Conservation (phyloP, 2,329 filamentous ascomycete genomes). For the Lasiodiplodia citricola region DNA sequence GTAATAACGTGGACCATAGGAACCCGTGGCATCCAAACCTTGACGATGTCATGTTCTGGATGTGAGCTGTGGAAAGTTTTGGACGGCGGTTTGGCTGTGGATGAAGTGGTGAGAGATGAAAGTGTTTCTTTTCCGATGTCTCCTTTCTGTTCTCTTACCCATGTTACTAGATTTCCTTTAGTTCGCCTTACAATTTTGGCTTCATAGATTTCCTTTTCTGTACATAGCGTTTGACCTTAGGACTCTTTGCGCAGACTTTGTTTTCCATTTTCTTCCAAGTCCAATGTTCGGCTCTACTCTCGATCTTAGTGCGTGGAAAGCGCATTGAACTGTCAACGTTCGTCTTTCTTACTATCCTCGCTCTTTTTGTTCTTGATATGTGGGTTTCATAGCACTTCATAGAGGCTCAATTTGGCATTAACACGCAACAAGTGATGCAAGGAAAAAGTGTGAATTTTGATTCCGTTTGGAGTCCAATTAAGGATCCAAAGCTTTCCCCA, state of each 20-base stretch:
- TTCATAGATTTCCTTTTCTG: not conserved
- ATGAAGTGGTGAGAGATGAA: not conserved
- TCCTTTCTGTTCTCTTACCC: not conserved
- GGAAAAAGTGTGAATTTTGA: not conserved
- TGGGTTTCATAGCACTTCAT: not conserved
- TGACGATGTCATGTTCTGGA: slow-evolving; percentile 37
- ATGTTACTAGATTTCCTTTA: not conserved
- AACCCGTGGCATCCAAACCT: slow-evolving; percentile 36
- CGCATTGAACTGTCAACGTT: not conserved
- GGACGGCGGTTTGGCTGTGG: not conserved
- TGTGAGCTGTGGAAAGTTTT: slow-evolving; percentile 12
- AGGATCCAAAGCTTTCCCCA: slow-evolving; percentile 17
- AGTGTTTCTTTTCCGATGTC: not conserved
- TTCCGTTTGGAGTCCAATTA: slow-evolving; percentile 19
- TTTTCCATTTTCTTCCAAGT: no score
- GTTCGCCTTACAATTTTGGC: not conserved
- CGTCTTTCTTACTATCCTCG: not conserved
- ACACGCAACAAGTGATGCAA: not conserved
- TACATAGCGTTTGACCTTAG: not conserved
- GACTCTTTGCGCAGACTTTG: not conserved
- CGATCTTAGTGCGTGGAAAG: not conserved
- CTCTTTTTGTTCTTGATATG: not conserved
- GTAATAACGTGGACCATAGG: not conserved
- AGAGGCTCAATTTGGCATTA: not conserved
- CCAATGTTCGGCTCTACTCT: not conserved